Base-by-base conservation (phyloP, 345 rosid species). In the Isatis tinctoria region DNA sequence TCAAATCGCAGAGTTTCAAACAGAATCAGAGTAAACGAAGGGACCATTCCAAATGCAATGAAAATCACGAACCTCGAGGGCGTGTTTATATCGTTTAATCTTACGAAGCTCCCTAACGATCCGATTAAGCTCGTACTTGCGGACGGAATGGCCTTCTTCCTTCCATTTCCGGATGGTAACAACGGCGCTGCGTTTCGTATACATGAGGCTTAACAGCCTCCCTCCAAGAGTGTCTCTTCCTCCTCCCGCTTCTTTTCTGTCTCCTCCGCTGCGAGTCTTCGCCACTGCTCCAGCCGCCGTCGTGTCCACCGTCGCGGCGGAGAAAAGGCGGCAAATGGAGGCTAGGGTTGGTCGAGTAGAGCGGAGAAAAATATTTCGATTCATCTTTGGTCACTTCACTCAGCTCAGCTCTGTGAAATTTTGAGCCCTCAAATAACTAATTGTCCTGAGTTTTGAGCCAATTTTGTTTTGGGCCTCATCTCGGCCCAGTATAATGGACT, bases 41-140 rank as follows among this genome's bases (percentile, higher is more conserved):
- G 3, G 30, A 2, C 8, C 2, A 27, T 26, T 40, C 13, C 0
- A 43, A 68, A 33, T 28, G 27, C 18, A 73, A 37, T 16, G 20
- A 43, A 64, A 36, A 47, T 70, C 0, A 36, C 77, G 43, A 51
- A 88, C 96, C 97, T 95, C 97, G 53, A 92, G 90, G 3, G 97
- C 97, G 82, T 90, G 97, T 73, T 91, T 87, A 81, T 84, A 86
- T 22, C 99, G 97, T 73, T 84, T 86, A 44, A 87, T 69, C 84
- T 87, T 95, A 67, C 99, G 90, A 36, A 95, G 97, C 90, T 88
- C 93, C 36, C 90, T 82, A 13, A 92, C 91, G 37, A 90, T 81
- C 5, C 97, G 87, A 75, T 90, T 87, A 59, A 90, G 96, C 80
- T 90, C 87, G 85, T 92, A 80, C 76, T 95, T 92, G 39, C 82